Base-by-base conservation (phyloP, 176 grass and related monocot species). In the Triticum timopheevii region DNA sequence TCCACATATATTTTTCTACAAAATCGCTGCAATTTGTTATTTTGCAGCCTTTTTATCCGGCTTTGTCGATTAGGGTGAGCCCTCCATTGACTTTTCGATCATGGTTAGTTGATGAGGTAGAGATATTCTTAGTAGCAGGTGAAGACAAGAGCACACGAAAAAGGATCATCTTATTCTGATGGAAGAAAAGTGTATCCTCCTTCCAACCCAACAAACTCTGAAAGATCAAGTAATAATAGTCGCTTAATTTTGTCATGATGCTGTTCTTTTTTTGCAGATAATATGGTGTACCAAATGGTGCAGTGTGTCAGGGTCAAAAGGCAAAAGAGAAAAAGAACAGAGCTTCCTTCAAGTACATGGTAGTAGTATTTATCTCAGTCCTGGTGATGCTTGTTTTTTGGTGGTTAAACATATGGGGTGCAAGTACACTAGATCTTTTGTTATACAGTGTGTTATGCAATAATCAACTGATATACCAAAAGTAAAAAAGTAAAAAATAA, bases 81-180 rank as follows among this genome's bases (percentile, higher is more conserved):
- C 65, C 31, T 58, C 23, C 64, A 19, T 65, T 87, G 67, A 80
- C 68, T 80, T 87, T 30, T 20, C 33, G 25, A 52, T 87, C 31
- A 79, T 36, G 6, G 36, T 31, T 45, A 42, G n/a, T 8, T 73
- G 64, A 73, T 80, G 76, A 76, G 25, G 85, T 0, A 31, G 23
- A 87, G 74, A 80, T 45, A 80, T 91, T 87, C 85, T 62, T 23
- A 2, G 27, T 67, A 67, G 85, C 85, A 87, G 69, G 77, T 81
- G 54, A 65, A 19, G 79, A 72, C 64, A 69, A 69, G 8, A 35
- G 49, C 34, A 27, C 49, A 84, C 38, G 17, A 39, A 36, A 72
- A 54, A 17, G 16, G 10, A 75, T 61, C 31, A 20, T 58, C 30
- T 76, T 3, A 16, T 13, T 85, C 50, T 69, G 0, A 16, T 17